Percentiles rank a stretch among this genome's conserved stretches.
Conservation (phyloP, 2,329 filamentous ascomycete genomes). For the Teratosphaeria pseudoeucalypti region DNA sequence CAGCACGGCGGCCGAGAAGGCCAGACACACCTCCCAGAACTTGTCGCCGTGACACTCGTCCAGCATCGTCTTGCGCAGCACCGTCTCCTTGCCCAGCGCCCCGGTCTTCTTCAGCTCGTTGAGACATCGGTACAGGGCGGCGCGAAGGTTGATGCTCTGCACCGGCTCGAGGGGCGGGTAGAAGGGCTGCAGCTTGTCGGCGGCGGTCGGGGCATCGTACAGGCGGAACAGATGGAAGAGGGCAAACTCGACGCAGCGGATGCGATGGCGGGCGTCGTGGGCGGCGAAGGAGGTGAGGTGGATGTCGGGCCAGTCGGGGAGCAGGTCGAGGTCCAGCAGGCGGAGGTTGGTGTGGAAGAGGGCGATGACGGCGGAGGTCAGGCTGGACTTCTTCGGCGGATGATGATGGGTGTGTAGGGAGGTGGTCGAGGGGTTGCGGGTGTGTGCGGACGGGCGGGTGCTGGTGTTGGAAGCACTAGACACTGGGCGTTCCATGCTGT, state of each 20-base stretch:
- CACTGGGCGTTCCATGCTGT: constrained; percentile 1
- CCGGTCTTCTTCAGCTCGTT: constrained; percentile 84
- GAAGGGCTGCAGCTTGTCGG: constrained; percentile 75
- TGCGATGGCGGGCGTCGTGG: constrained; percentile 59
- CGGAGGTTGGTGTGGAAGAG: constrained; percentile 76
- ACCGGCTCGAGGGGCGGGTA: constrained; percentile 84
- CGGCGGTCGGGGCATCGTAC: constrained; percentile 69
- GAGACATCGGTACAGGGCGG: constrained; percentile 69
- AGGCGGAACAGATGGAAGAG: constrained; percentile 77
- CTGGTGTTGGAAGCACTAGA: constrained; percentile 1
- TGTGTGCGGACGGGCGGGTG: constrained; percentile 7
- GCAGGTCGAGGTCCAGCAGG: constrained; percentile 67
- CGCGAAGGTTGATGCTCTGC: constrained; percentile 81
- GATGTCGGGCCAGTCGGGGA: constrained; percentile 71
- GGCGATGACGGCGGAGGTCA: constrained; percentile 32
- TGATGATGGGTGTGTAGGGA: constrained; percentile 7
- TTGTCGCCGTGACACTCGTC: constrained; percentile 92
- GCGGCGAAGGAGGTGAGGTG: constrained; percentile 58
- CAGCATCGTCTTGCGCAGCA: constrained; percentile 87
- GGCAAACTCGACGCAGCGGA: constrained; percentile 78
- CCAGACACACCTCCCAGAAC: constrained; percentile 73
- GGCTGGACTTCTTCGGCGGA: background rate
- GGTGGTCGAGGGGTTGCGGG: background rate
- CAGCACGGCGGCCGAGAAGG: constrained; percentile 75
- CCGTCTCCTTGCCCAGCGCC: constrained; percentile 63